These are phyloP conservation scores for Chaetoceros muelleri DNA, from an alignment of 108 stramenopile species.

Conservation along the genomic window DNA sequence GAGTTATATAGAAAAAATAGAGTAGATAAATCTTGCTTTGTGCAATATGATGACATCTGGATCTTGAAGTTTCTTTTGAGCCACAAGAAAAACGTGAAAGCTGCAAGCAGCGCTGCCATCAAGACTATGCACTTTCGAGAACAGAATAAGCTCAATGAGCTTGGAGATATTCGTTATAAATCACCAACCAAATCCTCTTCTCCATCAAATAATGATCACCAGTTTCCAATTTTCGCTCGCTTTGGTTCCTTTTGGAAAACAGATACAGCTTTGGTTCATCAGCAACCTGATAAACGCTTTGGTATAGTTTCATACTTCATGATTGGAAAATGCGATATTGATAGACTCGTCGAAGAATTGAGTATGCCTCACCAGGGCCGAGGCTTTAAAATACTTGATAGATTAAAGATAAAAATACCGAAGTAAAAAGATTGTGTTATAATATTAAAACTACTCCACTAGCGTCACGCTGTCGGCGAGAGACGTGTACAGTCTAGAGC, in stretches of 20 bases:
- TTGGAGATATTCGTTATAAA: slow-evolving; percentile 10
- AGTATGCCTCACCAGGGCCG: no score
- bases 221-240: not conserved
- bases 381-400: no score
- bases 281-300: slow-evolving; percentile 5
- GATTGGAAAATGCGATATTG: not conserved
- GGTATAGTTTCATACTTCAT: slow-evolving; percentile 9
- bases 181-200: not conserved
- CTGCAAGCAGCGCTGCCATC: slow-evolving; percentile 12
- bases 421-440: no score
- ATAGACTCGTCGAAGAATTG: slow-evolving; percentile 4
- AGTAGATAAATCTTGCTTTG: not conserved
- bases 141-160: slow-evolving; percentile 7
- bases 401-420: no score
- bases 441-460: no score
- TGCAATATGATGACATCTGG: slow-evolving; percentile 20
- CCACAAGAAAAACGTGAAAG: slow-evolving; percentile 15
- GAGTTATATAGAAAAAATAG: not conserved
- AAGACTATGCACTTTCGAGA: slow-evolving; percentile 7
- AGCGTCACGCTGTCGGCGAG: no score
- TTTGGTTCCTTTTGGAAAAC: not conserved
- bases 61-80: slow-evolving; percentile 15
- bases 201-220: slow-evolving; percentile 1
- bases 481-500: not conserved
- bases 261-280: not conserved